Evolutionary conservation across 768 basidiomycete genomes (phyloP).

Genomic region (Pseudohyphozyma bogoriensis): DNA sequence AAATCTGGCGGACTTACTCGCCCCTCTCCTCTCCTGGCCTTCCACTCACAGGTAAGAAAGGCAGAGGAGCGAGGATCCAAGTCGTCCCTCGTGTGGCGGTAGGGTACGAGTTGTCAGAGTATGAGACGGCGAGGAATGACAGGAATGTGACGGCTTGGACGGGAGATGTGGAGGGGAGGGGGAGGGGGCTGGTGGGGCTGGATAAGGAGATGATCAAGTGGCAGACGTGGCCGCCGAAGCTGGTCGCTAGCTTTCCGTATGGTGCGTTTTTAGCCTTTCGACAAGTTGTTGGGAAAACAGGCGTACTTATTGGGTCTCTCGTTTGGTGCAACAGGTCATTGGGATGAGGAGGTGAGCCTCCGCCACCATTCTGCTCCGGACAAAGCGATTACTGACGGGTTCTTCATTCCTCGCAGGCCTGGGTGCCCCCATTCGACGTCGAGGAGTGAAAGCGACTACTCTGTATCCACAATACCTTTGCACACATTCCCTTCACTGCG

Average conservation of each 20-base stretch:
- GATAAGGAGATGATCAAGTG: constrained; percentile 6
- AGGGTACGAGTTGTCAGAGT: constrained; percentile 1
- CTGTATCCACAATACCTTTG: no score
- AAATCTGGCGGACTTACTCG: background rate
- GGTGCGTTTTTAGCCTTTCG: constrained; percentile 4
- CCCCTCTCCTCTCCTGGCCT: no score
- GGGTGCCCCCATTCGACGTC: no score
- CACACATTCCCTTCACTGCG: no score
- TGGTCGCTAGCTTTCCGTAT: constrained; percentile 3
- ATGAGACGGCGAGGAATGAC: constrained; percentile 4
- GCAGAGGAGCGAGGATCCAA: constrained; percentile 5
- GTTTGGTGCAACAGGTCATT: no score
- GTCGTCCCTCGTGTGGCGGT: constrained; percentile 6
- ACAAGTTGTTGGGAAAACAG: no score
- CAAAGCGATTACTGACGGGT: no score
- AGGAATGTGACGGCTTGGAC: constrained; percentile 7
- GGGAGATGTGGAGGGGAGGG: constrained; percentile 6
- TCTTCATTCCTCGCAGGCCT: no score
- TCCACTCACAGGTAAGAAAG: background rate
- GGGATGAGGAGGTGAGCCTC: no score
- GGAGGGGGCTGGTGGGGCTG: background rate
- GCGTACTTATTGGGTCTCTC: no score
- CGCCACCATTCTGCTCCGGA: no score
- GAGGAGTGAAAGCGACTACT: no score
- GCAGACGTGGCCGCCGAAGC: constrained; percentile 5